phyloP scores from a whole-genome alignment of 2,329 filamentous ascomycete species.

The Purpureocillium takamizusanense region DNA sequence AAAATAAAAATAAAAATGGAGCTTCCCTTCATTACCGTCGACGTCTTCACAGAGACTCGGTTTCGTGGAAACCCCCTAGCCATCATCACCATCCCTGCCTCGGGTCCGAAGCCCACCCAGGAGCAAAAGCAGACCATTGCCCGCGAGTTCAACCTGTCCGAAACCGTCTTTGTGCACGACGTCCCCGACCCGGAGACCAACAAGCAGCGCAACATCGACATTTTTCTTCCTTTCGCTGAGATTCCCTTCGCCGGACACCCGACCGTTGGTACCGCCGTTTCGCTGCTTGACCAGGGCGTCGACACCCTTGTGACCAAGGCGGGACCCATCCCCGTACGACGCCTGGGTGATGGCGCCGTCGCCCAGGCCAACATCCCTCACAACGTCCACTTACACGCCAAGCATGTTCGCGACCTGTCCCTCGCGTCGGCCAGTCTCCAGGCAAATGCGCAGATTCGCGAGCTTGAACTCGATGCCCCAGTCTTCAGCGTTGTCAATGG shows the following conservation, averaged over 20 bases:
- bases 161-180: conserved; percentile 54
- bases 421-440: conserved; percentile 17
- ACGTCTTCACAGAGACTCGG: conserved; percentile 45
- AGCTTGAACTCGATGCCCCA: conserved; percentile 32
- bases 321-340: conserved; percentile 41
- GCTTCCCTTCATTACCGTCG: conserved; percentile 42
- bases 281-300: conserved; percentile 31
- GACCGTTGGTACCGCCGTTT: conserved; percentile 46
- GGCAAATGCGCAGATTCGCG: conserved; percentile 16
- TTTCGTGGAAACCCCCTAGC: conserved; percentile 53
- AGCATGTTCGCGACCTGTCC: conserved; percentile 24
- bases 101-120: conserved; percentile 32
- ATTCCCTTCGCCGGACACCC: conserved; percentile 56
- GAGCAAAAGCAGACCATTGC: conserved; percentile 49
- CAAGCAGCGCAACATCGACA: conserved; percentile 38
- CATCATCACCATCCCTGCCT: conserved; percentile 42
- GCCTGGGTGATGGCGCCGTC: conserved; percentile 33
- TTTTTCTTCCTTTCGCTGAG: conserved; percentile 46
- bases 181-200: conserved; percentile 20
- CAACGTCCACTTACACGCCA: conserved; percentile 51
- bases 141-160: conserved; percentile 54
- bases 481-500: conserved; percentile 60
- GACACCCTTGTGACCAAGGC: conserved; percentile 43
- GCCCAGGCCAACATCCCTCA: conserved; percentile 55
- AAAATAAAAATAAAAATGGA: conserved; percentile 15